A percentile compares a stretch with the other conserved stretches of the same genome.
These are phyloP conservation scores for Tricholoma saponaceum DNA, from an alignment of 768 basidiomycete genomes.

Conservation along the genomic window DNA sequence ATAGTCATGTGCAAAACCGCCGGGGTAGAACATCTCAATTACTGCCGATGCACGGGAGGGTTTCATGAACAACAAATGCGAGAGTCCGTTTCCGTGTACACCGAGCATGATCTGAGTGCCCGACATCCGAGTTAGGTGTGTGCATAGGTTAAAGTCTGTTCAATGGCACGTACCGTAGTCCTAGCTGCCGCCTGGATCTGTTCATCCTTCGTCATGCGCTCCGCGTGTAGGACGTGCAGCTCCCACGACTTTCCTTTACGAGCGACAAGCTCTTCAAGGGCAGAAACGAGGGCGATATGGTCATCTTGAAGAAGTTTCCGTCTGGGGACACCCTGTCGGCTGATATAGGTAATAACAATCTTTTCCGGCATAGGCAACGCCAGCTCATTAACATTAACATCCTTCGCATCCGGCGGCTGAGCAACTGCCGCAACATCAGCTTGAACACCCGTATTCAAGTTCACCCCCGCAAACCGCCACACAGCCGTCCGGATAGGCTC, in stretches of 20 bases:
- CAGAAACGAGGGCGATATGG: slow-evolving; percentile 49
- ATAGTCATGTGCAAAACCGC: slow-evolving; percentile 83
- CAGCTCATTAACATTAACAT: slow-evolving; percentile 19
- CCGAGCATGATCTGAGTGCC: slow-evolving; percentile 56
- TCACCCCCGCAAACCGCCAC: slow-evolving; percentile 61
- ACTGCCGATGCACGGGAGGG: slow-evolving; percentile 71
- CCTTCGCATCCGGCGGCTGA: slow-evolving; percentile 4
- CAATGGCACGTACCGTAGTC: slow-evolving; percentile 66
- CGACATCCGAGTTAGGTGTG: slow-evolving; percentile 1
- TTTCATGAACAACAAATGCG: slow-evolving; percentile 84
- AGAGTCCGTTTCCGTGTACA: slow-evolving; percentile 78
- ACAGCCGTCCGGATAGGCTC: slow-evolving; percentile 64
- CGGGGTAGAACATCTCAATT: slow-evolving; percentile 81
- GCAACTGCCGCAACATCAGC: background rate
- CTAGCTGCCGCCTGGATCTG: slow-evolving; percentile 62
- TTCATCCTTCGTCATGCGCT: slow-evolving; percentile 68
- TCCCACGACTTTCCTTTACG: slow-evolving; percentile 47
- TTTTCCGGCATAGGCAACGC: slow-evolving; percentile 39
- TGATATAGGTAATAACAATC: slow-evolving; percentile 70
- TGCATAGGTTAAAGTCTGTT: background rate
- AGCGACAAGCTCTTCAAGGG: slow-evolving; percentile 46
- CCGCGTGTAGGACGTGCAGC: slow-evolving; percentile 56
- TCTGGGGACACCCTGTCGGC: slow-evolving; percentile 52
- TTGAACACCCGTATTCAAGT: background rate
- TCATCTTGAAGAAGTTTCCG: slow-evolving; percentile 52